Evolutionary conservation across 805 yeast species (phyloP).

Genomic region (Kockiozyma suomiensis): DNA sequence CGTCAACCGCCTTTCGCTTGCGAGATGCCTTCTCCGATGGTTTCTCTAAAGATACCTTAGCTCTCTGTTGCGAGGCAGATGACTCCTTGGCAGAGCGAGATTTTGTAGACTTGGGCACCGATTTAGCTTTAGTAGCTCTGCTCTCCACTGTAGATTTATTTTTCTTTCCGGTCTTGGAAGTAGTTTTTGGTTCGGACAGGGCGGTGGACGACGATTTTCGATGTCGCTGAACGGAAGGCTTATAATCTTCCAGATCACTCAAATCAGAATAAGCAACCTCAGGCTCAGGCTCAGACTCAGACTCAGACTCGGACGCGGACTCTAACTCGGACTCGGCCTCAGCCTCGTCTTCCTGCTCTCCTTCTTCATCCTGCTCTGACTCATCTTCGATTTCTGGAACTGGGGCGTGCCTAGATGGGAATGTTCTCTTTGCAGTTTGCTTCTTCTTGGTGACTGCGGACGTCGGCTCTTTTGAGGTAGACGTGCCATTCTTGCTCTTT

Average conservation of each 20-base stretch:
- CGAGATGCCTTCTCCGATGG: not conserved
- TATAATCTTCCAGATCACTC: slow-evolving; percentile 7
- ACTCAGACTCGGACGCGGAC: slow-evolving; percentile 8
- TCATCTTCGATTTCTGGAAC: slow-evolving; percentile 14
- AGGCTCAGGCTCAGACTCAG: slow-evolving; percentile 13
- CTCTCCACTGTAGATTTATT: no score
- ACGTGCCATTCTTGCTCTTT: not conserved
- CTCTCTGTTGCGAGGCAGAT: not conserved
- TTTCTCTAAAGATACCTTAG: not conserved
- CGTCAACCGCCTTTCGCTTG: not conserved
- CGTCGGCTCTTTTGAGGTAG: not conserved
- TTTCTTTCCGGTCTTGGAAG: not conserved
- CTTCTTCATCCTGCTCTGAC: slow-evolving; percentile 11
- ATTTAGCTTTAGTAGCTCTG: not conserved
- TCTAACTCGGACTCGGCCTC: slow-evolving; percentile 16
- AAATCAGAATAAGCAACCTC: not conserved
- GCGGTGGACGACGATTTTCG: not conserved
- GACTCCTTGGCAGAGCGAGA: not conserved
- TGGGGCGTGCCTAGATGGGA: not conserved
- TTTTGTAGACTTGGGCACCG: not conserved
- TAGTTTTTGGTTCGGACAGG: not conserved
- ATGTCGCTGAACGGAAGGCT: slow-evolving; percentile 1
- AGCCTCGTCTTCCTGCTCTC: slow-evolving; percentile 12
- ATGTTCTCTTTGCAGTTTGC: slow-evolving; percentile 3
- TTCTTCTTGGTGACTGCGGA: not conserved